These are phyloP conservation scores for Eucommia ulmoides DNA, from an alignment of 257 asterid species.

Conservation along the genomic window DNA sequence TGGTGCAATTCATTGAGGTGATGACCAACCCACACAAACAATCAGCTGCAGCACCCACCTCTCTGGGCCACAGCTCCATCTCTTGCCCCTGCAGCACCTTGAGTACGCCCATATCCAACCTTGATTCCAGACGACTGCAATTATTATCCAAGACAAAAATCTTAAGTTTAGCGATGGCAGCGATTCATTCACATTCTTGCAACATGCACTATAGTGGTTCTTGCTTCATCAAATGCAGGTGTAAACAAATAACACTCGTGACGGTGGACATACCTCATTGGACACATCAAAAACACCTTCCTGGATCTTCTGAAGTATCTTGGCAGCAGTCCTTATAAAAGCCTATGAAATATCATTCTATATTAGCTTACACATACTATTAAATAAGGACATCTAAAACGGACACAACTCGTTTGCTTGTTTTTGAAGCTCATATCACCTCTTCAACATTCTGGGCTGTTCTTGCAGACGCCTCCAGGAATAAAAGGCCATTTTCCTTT, in stretches of 20 bases:
- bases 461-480: constrained; percentile 71
- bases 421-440: constrained; percentile 20
- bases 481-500: constrained; percentile 60
- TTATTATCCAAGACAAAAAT: not conserved
- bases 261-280: constrained; percentile 35
- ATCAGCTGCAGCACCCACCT: constrained; percentile 60
- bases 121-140: constrained; percentile 71
- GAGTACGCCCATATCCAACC: constrained; percentile 60
- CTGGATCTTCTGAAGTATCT: constrained; percentile 62
- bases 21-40: constrained; percentile 49
- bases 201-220: not conserved
- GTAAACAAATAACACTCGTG: not conserved
- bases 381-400: too few relatives aligned
- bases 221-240: not conserved
- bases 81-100: constrained; percentile 43
- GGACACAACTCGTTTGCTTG: too few relatives aligned
- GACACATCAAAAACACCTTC: constrained; percentile 67
- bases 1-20: constrained; percentile 84
- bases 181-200: not conserved
- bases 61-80: constrained; percentile 51
- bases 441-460: constrained; percentile 79
- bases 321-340: constrained; percentile 52
- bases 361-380: too few relatives aligned
- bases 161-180: not conserved
- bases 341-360: constrained; percentile 35